Percentiles rank a stretch among this genome's conserved stretches.
These are phyloP conservation scores for Trapa incisa DNA, from an alignment of 345 rosid species.

Conservation along the genomic window DNA sequence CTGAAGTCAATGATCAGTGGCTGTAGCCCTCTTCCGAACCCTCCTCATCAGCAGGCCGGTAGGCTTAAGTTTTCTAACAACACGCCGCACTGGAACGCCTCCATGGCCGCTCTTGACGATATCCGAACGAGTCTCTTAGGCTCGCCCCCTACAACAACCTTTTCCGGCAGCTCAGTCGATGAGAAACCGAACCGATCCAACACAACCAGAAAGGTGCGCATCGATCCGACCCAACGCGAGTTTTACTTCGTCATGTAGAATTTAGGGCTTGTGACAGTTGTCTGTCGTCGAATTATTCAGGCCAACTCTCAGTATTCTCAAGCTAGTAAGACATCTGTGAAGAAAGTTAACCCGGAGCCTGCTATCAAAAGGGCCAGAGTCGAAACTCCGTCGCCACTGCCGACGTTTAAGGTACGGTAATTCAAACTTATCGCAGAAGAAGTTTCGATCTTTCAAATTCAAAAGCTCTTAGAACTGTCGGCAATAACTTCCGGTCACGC, in stretches of 20 bases:
- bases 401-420: slow-evolving; percentile 66
- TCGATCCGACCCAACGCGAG: not conserved
- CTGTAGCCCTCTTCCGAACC: not conserved
- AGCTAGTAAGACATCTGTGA: slow-evolving; percentile 15
- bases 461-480: too few species aligned
- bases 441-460: too few species aligned
- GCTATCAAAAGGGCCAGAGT: slow-evolving; percentile 50
- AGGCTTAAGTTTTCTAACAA: slow-evolving; percentile 38
- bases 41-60: slow-evolving; percentile 18
- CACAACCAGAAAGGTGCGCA: slow-evolving; percentile 16
- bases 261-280: not conserved
- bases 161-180: slow-evolving; percentile 12
- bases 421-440: too few species aligned
- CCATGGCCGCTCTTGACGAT: slow-evolving; percentile 1
- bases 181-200: slow-evolving; percentile 26
- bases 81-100: not conserved
- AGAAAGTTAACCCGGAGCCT: slow-evolving; percentile 32
- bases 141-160: not conserved
- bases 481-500: too few species aligned
- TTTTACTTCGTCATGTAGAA: not conserved
- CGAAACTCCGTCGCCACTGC: slow-evolving; percentile 62
- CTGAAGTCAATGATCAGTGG: slow-evolving; percentile 10
- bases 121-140: not conserved
- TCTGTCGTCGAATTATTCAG: not conserved
- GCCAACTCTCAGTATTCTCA: not conserved